Conservation (phyloP, 1,284 basidiomycete genomes). For the Fomitopsis pinicola region DNA sequence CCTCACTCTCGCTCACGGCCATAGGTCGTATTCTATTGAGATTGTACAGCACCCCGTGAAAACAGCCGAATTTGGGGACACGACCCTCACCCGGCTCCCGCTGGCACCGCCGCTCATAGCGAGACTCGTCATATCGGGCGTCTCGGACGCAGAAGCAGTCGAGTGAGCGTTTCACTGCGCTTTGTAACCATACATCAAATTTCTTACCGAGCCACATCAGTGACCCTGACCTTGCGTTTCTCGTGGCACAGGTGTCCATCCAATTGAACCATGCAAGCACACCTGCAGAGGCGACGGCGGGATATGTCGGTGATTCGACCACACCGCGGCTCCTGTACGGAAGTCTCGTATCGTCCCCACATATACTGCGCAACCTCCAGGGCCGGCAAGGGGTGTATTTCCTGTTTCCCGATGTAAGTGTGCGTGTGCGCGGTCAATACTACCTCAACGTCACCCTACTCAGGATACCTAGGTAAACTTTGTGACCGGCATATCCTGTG, state of each 20-base stretch:
- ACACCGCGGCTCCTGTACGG: conserved; percentile 74
- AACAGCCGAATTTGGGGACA: conserved; percentile 75
- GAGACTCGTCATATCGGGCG: conserved; percentile 70
- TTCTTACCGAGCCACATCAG: conserved; percentile 34
- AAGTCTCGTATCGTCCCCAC: conserved; percentile 76
- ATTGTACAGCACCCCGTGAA: conserved; percentile 77
- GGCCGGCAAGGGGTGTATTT: conserved; percentile 81
- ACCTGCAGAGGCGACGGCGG: conserved; percentile 52
- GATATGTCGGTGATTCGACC: conserved; percentile 39
- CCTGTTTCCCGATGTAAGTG: conserved; percentile 85
- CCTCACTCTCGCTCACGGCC: not conserved
- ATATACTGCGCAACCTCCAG: conserved; percentile 72
- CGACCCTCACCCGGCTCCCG: conserved; percentile 74
- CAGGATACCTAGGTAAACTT: conserved; percentile 71
- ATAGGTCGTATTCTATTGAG: conserved; percentile 68
- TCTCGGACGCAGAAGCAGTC: conserved; percentile 57
- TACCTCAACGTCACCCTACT: conserved; percentile 72
- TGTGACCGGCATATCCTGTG: not conserved
- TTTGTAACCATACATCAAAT: conserved; percentile 15
- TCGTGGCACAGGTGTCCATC: conserved; percentile 75
- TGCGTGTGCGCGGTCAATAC: conserved; percentile 74
- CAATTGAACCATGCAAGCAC: conserved; percentile 57
- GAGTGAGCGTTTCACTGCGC: conserved; percentile 50
- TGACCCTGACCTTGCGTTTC: conserved; percentile 77
- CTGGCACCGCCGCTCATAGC: conserved; percentile 79